These are phyloP conservation scores for Rhodamnia argentea DNA, from an alignment of 345 rosid species.

Conservation along the genomic window DNA sequence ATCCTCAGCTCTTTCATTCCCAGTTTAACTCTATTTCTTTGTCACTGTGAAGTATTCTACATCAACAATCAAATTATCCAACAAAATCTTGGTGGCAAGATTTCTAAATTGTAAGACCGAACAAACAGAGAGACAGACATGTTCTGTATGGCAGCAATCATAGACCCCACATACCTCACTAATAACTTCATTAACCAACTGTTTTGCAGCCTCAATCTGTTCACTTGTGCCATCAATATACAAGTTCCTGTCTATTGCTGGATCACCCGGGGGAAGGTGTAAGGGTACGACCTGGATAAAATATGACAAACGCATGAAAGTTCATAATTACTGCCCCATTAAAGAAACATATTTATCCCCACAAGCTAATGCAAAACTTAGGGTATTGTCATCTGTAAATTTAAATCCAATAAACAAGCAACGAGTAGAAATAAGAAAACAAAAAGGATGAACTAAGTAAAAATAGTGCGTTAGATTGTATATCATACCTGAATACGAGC, in stretches of 20 bases:
- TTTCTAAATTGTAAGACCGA: neutral
- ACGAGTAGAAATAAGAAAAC: neutral
- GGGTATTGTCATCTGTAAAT: neutral
- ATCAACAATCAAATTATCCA: neutral
- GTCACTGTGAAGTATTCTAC: neutral
- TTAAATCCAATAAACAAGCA: neutral
- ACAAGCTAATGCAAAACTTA: neutral
- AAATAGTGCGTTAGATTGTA: neutral
- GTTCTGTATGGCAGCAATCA: conserved; percentile 13
- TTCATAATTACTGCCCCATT: neutral
- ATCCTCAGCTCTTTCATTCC: neutral
- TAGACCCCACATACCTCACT: conserved; percentile 77
- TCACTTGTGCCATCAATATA: conserved; percentile 91
- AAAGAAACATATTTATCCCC: neutral
- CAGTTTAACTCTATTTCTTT: neutral
- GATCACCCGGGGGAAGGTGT: conserved; percentile 95
- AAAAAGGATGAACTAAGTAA: neutral
- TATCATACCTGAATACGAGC: conserved; percentile 93
- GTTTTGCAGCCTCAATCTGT: conserved; percentile 86
- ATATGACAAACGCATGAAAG: neutral
- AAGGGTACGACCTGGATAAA: conserved; percentile 75
- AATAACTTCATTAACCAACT: conserved; percentile 80
- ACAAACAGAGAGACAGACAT: neutral
- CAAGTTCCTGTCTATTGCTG: conserved; percentile 61
- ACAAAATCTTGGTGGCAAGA: neutral